A percentile compares a stretch with the other conserved stretches of the same genome.
Conservation (phyloP, 2,329 filamentous ascomycete genomes). For the Sclerotinia sclerotiorum region DNA sequence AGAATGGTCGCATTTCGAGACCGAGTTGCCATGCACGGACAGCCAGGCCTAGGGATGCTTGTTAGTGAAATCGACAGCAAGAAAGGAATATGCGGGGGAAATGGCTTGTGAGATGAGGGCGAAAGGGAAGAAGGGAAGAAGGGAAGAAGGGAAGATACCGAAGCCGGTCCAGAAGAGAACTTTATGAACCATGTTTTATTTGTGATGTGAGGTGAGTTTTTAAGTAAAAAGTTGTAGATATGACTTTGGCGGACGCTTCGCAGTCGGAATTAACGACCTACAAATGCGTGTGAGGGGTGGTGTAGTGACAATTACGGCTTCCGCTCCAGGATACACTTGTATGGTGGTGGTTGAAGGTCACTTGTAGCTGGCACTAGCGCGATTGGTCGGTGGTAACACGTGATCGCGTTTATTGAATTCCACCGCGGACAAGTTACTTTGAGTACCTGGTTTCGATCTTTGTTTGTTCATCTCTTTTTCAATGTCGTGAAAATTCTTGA, state of each 20-base stretch:
- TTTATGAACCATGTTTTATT: conserved; percentile 45
- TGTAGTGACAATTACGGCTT: conserved; percentile 3
- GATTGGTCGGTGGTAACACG: background rate
- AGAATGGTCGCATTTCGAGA: conserved; percentile 96
- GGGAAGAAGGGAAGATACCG: conserved; percentile 59
- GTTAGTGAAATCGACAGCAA: conserved; percentile 7
- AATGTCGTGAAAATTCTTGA: background rate
- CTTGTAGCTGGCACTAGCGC: conserved; percentile 9
- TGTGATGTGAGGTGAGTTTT: conserved; percentile 15
- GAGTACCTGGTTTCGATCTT: background rate
- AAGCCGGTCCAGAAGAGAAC: conserved; percentile 87
- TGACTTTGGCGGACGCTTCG: background rate
- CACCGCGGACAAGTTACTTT: background rate
- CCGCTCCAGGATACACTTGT: conserved; percentile 10
- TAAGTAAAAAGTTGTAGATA: background rate
- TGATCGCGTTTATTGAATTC: conserved; percentile 8
- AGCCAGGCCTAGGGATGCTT: conserved; percentile 71
- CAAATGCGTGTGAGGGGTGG: background rate
- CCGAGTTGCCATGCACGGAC: conserved; percentile 95
- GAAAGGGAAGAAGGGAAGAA: conserved; percentile 24
- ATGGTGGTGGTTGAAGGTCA: conserved; percentile 16
- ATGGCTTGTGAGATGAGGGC: background rate
- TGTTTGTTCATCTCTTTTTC: background rate
- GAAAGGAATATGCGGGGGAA: conserved; percentile 21
- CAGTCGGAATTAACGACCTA: background rate